Evolutionary conservation across 108 stramenopile genomes (phyloP).

Genomic region (Skeletonema costatum): DNA sequence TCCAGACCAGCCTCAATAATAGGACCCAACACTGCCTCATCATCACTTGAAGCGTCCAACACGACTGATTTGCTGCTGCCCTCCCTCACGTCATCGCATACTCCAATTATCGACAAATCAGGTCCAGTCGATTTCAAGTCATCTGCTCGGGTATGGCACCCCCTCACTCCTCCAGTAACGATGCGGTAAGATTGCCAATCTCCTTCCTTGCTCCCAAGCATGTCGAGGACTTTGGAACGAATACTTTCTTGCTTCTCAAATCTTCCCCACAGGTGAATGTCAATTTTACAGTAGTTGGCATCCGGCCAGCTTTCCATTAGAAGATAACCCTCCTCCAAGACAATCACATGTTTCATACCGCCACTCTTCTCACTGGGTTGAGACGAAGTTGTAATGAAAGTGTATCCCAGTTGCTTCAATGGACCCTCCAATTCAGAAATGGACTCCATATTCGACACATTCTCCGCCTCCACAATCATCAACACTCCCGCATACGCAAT

Average conservation of each 20-base stretch:
- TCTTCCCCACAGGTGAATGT: no score
- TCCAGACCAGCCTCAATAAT: constrained; percentile 41
- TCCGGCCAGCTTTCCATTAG: constrained; percentile 54
- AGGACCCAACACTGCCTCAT: constrained; percentile 26
- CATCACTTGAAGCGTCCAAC: constrained; percentile 27
- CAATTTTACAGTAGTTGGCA: constrained; percentile 9
- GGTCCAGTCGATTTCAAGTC: constrained; percentile 79
- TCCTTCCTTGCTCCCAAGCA: constrained; percentile 14
- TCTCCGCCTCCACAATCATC: constrained; percentile 72
- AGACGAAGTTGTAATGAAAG: constrained; percentile 37
- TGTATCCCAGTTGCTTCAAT: constrained; percentile 18
- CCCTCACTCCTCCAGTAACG: constrained; percentile 83
- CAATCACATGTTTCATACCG: constrained; percentile 32
- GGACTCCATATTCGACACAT: constrained; percentile 17
- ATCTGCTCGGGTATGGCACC: constrained; percentile 70
- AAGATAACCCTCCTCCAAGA: constrained; percentile 53
- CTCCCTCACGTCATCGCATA: constrained; percentile 19
- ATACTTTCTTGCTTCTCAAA: no score
- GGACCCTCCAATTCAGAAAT: constrained; percentile 16
- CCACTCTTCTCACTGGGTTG: constrained; percentile 14
- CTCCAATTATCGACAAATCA: constrained; percentile 32
- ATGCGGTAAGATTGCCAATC: constrained; percentile 60
- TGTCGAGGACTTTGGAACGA: not conserved
- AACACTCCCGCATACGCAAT: constrained; percentile 50
- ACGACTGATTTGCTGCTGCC: constrained; percentile 24